phyloP scores from a whole-genome alignment of 192 early-diverging fungal species.

The Coemansia sp. region DNA sequence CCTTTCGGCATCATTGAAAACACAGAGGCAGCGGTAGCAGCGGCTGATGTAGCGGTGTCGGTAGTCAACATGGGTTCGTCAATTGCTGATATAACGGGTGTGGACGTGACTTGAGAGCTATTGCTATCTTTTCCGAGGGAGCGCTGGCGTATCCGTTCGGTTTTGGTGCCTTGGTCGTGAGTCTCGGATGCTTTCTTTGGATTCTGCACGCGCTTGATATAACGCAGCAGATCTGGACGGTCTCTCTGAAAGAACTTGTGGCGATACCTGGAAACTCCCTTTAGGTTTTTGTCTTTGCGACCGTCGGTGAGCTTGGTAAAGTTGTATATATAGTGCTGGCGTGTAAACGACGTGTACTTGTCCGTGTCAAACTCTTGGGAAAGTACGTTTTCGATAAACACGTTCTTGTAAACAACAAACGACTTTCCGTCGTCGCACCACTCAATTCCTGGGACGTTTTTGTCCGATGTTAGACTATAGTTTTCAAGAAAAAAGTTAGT shows the following conservation, averaged over 20 bases:
- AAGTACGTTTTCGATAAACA: constrained; percentile 10
- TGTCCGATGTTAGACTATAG: constrained; percentile 1
- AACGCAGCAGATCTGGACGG: constrained; percentile 9
- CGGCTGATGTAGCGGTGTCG: background rate
- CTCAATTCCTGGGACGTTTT: constrained; percentile 2
- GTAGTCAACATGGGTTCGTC: background rate
- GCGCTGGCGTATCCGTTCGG: constrained; percentile 1
- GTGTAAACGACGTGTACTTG: constrained; percentile 37
- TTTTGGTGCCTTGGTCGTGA: background rate
- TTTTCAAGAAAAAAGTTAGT: background rate
- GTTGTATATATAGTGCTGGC: constrained; percentile 50
- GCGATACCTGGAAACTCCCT: constrained; percentile 13
- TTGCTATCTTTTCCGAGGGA: background rate
- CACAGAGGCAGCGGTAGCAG: too few species aligned
- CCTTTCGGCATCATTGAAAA: too few species aligned
- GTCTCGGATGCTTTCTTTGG: background rate
- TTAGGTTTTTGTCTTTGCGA: constrained; percentile 27
- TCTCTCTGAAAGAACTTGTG: constrained; percentile 20
- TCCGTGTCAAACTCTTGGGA: constrained; percentile 22
- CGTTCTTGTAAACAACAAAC: constrained; percentile 11
- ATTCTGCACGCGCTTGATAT: background rate
- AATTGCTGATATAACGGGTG: background rate
- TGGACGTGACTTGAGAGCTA: too few species aligned
- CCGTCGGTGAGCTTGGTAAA: constrained; percentile 41
- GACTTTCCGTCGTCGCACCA: constrained; percentile 33